Conservation (phyloP, 139 green algal genomes). For the Astrephomene gubernaculifera region DNA sequence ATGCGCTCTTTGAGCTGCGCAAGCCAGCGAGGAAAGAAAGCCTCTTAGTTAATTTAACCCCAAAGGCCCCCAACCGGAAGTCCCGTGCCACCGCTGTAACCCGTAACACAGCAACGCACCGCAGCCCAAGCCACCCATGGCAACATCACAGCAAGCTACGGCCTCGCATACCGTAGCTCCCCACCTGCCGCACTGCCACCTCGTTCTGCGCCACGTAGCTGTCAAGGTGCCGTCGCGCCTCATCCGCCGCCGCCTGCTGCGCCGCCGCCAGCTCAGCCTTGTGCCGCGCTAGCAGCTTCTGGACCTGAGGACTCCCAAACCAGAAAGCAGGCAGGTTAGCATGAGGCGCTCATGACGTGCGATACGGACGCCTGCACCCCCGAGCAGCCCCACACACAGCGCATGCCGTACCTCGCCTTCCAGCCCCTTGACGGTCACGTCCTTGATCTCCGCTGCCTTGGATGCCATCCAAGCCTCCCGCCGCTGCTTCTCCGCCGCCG, state of each 20-base stretch:
- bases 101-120: too few species aligned
- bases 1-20: slow-evolving; percentile 44
- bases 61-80: too few species aligned
- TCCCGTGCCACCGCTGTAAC: too few species aligned
- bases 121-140: too few species aligned
- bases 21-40: too few species aligned
- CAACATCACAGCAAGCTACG: too few species aligned
- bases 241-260: slow-evolving; percentile 54
- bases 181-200: slow-evolving; percentile 39
- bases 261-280: slow-evolving; percentile 58
- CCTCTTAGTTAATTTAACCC: too few species aligned
- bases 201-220: slow-evolving; percentile 52
- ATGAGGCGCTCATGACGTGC: too few species aligned
- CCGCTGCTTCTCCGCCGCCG: slow-evolving; percentile 54
- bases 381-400: too few species aligned
- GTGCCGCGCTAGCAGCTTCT: slow-evolving; percentile 65
- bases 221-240: slow-evolving; percentile 53
- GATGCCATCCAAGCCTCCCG: slow-evolving; percentile 66
- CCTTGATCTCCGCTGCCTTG: slow-evolving; percentile 77
- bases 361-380: too few species aligned
- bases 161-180: too few species aligned
- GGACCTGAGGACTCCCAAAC: slow-evolving; percentile 42
- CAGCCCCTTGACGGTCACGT: slow-evolving; percentile 72
- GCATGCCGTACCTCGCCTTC: slow-evolving; percentile 59
- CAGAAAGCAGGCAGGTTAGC: too few species aligned